Evolutionary conservation across 306 rosid species (phyloP).

Genomic region (Parietaria judaica): DNA sequence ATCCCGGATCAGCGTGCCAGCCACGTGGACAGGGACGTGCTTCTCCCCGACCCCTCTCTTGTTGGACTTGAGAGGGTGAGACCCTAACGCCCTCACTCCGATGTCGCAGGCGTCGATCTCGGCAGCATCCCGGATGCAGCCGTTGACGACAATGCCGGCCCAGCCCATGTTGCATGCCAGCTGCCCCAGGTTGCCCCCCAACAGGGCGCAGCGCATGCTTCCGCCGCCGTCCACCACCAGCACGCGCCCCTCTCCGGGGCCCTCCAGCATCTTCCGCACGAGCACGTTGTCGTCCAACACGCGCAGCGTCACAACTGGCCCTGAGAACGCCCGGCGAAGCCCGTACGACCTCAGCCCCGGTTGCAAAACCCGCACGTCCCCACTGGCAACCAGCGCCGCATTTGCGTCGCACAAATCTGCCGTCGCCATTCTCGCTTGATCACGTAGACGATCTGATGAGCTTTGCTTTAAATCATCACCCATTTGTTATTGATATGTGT

Average conservation of each 20-base stretch:
- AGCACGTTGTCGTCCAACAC: slow-evolving; percentile 73
- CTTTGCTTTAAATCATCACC: too few relatives aligned
- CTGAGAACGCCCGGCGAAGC: slow-evolving; percentile 39
- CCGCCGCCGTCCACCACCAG: slow-evolving; percentile 44
- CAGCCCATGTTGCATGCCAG: slow-evolving; percentile 55
- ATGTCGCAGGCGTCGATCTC: slow-evolving; percentile 64
- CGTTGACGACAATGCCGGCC: slow-evolving; percentile 74
- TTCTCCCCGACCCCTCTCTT: slow-evolving; percentile 49
- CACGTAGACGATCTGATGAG: too few relatives aligned
- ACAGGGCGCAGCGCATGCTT: slow-evolving; percentile 43
- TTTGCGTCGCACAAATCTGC: slow-evolving; percentile 42
- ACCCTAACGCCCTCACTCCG: slow-evolving; percentile 68
- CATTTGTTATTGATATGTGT: too few relatives aligned
- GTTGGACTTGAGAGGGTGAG: slow-evolving; percentile 53
- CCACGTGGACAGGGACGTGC: slow-evolving; percentile 45
- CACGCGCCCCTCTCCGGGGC: slow-evolving; percentile 50
- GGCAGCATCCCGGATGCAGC: slow-evolving; percentile 80
- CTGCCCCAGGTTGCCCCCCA: slow-evolving; percentile 45
- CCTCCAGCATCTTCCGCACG: slow-evolving; percentile 52
- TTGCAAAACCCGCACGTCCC: slow-evolving; percentile 41
- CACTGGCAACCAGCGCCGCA: slow-evolving; percentile 25
- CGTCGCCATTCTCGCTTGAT: slow-evolving; percentile 14
- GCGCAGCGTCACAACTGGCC: slow-evolving; percentile 49
- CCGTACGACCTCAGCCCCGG: slow-evolving; percentile 52
- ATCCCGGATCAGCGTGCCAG: slow-evolving; percentile 50